Evolutionary conservation across 2,329 filamentous ascomycete genomes (phyloP).

Genomic region (Ascochyta viciae-villosae): DNA sequence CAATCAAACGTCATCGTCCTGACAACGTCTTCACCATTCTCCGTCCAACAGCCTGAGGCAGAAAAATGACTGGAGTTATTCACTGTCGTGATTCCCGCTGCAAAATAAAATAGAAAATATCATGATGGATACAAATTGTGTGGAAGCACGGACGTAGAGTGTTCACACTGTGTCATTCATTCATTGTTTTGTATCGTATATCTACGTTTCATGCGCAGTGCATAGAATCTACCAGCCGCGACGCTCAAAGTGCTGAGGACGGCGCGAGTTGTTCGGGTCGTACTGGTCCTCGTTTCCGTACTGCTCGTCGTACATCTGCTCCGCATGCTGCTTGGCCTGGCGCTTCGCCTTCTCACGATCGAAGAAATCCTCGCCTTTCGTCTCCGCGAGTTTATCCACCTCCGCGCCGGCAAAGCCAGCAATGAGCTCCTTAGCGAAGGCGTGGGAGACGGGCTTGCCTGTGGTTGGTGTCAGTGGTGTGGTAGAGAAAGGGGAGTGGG

Average conservation of each 20-base stretch:
- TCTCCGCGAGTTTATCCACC: slow-evolving; percentile 69
- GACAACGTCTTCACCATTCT: too few relatives aligned
- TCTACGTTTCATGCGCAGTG: slow-evolving; percentile 2
- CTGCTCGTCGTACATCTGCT: slow-evolving; percentile 59
- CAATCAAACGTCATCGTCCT: neutral
- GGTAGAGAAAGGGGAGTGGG: neutral
- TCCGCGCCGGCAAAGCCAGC: slow-evolving; percentile 68
- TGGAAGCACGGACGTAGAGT: neutral
- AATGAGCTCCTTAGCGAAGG: slow-evolving; percentile 78
- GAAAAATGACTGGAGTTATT: too few relatives aligned
- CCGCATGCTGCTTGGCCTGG: slow-evolving; percentile 52
- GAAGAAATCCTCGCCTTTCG: slow-evolving; percentile 58
- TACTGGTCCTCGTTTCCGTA: slow-evolving; percentile 53
- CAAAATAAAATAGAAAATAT: neutral
- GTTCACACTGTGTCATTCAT: slow-evolving; percentile 1
- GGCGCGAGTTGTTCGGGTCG: slow-evolving; percentile 53
- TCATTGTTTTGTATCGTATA: neutral
- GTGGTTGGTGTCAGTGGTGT: neutral
- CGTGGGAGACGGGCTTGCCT: slow-evolving; percentile 75
- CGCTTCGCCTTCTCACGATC: slow-evolving; percentile 58
- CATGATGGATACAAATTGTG: too few relatives aligned
- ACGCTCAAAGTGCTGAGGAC: slow-evolving; percentile 40
- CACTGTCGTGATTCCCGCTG: neutral
- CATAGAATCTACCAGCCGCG: slow-evolving; percentile 35
- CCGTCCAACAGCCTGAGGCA: too few relatives aligned